phyloP scores from a whole-genome alignment of 371 early-diverging fungal species.

The Circinella umbellata region DNA sequence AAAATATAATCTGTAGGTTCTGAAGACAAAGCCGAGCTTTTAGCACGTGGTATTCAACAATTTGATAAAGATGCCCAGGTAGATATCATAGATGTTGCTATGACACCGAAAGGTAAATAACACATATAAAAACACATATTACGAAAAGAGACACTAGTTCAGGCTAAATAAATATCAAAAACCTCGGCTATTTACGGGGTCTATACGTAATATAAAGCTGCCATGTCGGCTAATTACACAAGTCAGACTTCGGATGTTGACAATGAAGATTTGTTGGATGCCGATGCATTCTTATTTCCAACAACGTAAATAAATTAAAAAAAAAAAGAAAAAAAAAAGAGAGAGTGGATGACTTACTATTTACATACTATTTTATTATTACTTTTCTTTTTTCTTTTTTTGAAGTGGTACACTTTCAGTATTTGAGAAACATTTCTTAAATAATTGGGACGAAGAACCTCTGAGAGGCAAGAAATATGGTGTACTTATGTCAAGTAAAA shows the following conservation, averaged over 20 bases:
- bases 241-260: constrained; percentile 15
- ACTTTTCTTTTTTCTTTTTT: not conserved
- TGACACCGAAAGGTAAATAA: constrained; percentile 18
- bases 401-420: constrained; percentile 29
- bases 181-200: too few relatives aligned
- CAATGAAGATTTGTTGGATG: constrained; percentile 17
- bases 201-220: not conserved
- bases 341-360: too few relatives aligned
- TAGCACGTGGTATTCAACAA: constrained; percentile 23
- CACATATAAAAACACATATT: not conserved
- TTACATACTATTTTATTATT: too few relatives aligned
- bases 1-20: not conserved
- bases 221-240: not conserved
- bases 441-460: constrained; percentile 12
- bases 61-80: constrained; percentile 13
- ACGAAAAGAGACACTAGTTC: not conserved
- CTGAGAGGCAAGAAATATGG: constrained; percentile 26
- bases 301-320: constrained; percentile 22
- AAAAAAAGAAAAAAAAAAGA: not conserved
- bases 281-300: constrained; percentile 27
- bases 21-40: constrained; percentile 19
- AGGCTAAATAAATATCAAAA: too few relatives aligned
- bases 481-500: constrained; percentile 24
- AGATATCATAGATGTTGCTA: constrained; percentile 27
- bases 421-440: constrained; percentile 32